Evolutionary conservation across 352 stramenopile species (phyloP).

Genomic region (Phytopythium chamaehyphon): DNA sequence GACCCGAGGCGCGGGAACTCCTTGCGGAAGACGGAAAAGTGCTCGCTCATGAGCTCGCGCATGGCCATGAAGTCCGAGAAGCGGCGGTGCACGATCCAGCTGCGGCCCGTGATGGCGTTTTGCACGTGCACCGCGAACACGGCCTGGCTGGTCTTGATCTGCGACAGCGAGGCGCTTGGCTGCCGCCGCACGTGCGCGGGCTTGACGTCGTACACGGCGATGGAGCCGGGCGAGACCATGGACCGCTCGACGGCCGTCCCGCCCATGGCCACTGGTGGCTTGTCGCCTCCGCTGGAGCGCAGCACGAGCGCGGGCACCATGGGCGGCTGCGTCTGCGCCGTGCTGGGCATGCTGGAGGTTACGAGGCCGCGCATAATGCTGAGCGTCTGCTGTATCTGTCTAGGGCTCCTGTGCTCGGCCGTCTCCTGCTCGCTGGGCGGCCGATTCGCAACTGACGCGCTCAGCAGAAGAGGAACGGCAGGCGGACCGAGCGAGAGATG

Average conservation of each 20-base stretch:
- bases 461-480: conserved; percentile 3
- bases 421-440: conserved; percentile 4
- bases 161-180: conserved; percentile 6
- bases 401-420: neutral
- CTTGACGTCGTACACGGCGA: conserved; percentile 60
- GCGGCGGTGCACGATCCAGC: conserved; percentile 64
- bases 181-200: conserved; percentile 28
- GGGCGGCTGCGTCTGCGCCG: conserved; percentile 5
- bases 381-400: neutral
- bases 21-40: conserved; percentile 51
- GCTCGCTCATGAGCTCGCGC: conserved; percentile 38
- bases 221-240: conserved; percentile 52
- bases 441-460: conserved; percentile 9
- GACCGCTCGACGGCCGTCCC: conserved; percentile 60
- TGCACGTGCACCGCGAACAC: conserved; percentile 65
- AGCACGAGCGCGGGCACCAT: conserved; percentile 41
- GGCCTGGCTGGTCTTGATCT: conserved; percentile 31
- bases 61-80: conserved; percentile 67
- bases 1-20: conserved; percentile 45
- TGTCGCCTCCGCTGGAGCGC: conserved; percentile 27
- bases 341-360: neutral
- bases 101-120: conserved; percentile 66
- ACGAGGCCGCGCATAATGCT: conserved; percentile 1
- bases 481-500: neutral
- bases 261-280: conserved; percentile 43